phyloP scores from a whole-genome alignment of 306 rosid genomes.

The Trichosanthes truncata region DNA sequence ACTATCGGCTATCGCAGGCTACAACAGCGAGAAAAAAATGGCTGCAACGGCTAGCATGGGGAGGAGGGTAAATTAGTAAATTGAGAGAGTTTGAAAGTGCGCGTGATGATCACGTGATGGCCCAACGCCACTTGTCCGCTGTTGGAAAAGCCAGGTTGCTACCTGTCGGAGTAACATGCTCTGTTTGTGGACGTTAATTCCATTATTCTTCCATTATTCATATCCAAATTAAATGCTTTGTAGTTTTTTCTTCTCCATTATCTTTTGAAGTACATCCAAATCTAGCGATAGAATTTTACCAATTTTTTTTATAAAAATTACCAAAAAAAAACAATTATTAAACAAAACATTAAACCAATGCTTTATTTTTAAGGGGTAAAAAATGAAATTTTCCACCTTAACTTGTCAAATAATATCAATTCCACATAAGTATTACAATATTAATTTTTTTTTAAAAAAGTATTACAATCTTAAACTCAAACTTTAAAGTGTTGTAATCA shows the following conservation, averaged over 20 bases:
- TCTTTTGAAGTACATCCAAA: background rate
- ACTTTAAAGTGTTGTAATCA: no score
- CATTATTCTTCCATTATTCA: background rate
- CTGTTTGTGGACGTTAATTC: conserved; percentile 3
- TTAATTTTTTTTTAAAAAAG: no score
- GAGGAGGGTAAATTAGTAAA: conserved; percentile 32
- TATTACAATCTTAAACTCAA: no score
- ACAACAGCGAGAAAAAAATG: background rate
- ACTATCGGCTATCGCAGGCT: no score
- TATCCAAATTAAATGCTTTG: background rate
- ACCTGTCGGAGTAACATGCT: background rate
- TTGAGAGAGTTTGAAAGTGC: conserved; percentile 21
- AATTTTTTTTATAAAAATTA: no score
- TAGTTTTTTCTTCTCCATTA: background rate
- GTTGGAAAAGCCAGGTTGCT: conserved; percentile 13
- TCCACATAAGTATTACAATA: no score
- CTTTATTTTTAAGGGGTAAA: no score
- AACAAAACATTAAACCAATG: no score
- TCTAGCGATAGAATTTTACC: background rate
- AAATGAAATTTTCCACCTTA: no score
- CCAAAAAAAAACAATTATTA: no score
- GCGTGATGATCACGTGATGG: conserved; percentile 25
- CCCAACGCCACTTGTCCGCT: conserved; percentile 33
- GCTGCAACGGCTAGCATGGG: conserved; percentile 77
- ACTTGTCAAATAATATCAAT: no score